phyloP scores from a whole-genome alignment of 352 stramenopile species.

The Discostella stelligera region DNA sequence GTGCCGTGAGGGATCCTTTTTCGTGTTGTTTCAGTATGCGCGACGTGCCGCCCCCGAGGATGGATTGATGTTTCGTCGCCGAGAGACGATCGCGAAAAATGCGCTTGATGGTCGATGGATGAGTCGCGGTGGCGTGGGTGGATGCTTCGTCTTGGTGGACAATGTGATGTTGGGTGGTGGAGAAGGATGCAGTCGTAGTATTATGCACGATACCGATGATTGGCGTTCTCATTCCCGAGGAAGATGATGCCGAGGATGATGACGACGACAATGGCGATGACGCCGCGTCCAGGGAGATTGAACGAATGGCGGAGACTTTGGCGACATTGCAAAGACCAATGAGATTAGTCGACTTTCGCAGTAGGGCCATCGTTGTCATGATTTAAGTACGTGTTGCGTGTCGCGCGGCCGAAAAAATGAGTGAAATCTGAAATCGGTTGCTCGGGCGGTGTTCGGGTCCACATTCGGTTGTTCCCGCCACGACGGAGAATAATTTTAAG shows the following conservation, averaged over 20 bases:
- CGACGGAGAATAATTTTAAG: too few relatives aligned
- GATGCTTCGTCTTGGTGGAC: constrained; percentile 16
- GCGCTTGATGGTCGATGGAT: constrained; percentile 70
- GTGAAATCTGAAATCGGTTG: too few relatives aligned
- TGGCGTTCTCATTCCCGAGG: not conserved
- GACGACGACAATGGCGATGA: not conserved
- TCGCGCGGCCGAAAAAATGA: not conserved
- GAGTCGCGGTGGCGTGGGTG: constrained; percentile 10
- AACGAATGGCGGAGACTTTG: not conserved
- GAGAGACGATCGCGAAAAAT: constrained; percentile 61
- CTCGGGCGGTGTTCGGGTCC: too few relatives aligned
- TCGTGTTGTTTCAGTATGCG: constrained; percentile 89
- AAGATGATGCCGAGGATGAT: not conserved
- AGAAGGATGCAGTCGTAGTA: not conserved
- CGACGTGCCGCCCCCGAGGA: constrained; percentile 87
- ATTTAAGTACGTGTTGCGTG: not conserved
- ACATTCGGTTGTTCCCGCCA: too few relatives aligned
- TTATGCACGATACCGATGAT: constrained; percentile 15
- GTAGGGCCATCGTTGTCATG: not conserved
- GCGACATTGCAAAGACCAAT: not conserved
- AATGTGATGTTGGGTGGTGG: constrained; percentile 29
- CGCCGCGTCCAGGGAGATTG: not conserved
- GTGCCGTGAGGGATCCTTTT: constrained; percentile 94
- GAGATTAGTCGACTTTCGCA: not conserved
- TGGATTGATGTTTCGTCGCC: constrained; percentile 71